Evolutionary conservation across 1,284 basidiomycete genomes (phyloP), one percentile per base, ranked within the genome.

Genomic region (Exsudoporus floridanus): DNA sequence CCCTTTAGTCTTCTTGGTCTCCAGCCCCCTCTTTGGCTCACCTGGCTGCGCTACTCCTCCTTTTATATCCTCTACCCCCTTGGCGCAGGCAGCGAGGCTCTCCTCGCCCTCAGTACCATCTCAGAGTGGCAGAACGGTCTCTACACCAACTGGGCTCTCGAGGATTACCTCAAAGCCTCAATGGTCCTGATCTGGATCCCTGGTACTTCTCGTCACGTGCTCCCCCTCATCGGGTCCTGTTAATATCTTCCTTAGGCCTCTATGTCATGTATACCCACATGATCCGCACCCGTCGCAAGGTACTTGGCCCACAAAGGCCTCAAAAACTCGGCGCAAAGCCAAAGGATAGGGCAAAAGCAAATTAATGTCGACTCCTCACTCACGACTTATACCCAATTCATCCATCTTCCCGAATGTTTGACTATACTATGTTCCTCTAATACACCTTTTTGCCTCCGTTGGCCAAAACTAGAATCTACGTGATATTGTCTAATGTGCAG

Each of bases 61-160:
- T 99, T 98, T 75, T 94, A 90, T 71, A 62, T 94, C 43, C 83
- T 98, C 27, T 99, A 99, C 75, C 94, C 92, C 4, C 73, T 95
- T 41, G 96, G 96, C 45, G 96, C 96, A 1, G 81, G 81, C 7
- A 94, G 91, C 38, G 96, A 99, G 73, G 94, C 94, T 0, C 83
- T 90, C 67, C 79, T 96, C 54, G 90, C 88, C 64, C 86, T 86
- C 65, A 80, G 85, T 1, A 91, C 92, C 9, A 79, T 98, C 30
- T 90, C 90, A 4, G 58, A 71, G 25, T 77, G 77, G 70, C 52
- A 54, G 18, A 21, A 54, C 13, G 62, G 59, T 13, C 47, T 67
- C 67, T 47, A 66, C 19, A 18, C 25, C 30, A 65, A 62, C 55
- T 86, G 82, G 83, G 69, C 70, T n/a, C 60, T 78, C 23, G 72